phyloP scores from a whole-genome alignment of 2,329 filamentous ascomycete species.

The Penicillium sp. region DNA sequence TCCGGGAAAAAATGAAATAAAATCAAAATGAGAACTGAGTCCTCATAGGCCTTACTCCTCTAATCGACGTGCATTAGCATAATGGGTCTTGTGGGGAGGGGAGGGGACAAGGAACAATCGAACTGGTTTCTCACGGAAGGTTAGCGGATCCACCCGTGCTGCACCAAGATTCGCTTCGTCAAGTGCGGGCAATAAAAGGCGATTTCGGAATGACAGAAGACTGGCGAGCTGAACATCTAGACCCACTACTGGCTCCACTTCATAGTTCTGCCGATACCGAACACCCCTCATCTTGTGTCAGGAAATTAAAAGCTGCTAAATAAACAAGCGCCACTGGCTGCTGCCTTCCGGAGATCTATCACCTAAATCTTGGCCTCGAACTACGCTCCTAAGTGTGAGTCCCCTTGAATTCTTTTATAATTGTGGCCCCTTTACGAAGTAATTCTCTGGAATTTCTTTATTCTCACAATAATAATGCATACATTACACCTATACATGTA shows the following conservation, averaged over 20 bases:
- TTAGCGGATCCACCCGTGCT: constrained; percentile 2
- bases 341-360: background rate
- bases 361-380: background rate
- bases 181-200: constrained; percentile 1
- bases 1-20: constrained; percentile 4
- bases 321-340: background rate
- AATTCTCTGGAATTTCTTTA: background rate
- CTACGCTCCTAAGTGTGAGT: background rate
- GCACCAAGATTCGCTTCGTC: background rate
- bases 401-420: background rate
- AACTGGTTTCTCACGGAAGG: constrained; percentile 1
- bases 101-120: background rate
- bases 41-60: background rate
- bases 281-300: background rate
- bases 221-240: constrained; percentile 5
- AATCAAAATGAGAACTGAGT: background rate
- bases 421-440: background rate
- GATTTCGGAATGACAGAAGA: background rate
- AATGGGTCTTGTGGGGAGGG: constrained; percentile 6
- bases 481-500: background rate
- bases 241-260: background rate
- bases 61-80: constrained; percentile 18
- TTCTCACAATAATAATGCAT: background rate
- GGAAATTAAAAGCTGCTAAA: background rate
- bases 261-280: background rate